Percentiles rank a stretch among this genome's conserved stretches.
Evolutionary conservation across 1,139 yeast species (phyloP).

Genomic region (Protomyces gravidus): DNA sequence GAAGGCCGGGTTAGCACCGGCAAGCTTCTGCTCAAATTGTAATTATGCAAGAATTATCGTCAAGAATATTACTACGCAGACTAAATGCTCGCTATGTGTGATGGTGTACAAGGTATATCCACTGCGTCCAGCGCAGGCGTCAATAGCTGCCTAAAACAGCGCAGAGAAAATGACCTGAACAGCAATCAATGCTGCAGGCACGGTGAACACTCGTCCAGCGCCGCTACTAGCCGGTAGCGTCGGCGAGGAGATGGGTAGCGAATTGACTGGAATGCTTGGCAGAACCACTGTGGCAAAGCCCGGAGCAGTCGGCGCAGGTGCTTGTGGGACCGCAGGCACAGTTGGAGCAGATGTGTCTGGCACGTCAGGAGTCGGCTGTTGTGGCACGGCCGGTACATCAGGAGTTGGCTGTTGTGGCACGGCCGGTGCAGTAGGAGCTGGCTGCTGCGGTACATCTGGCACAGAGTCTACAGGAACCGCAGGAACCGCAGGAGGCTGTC

Average conservation of each 20-base stretch:
- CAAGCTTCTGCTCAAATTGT: slow-evolving; percentile 45
- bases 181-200: neutral
- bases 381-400: neutral
- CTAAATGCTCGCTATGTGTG: neutral
- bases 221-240: neutral
- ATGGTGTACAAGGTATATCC: neutral
- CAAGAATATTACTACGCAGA: no score
- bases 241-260: neutral
- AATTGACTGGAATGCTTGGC: neutral
- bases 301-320: neutral
- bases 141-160: neutral
- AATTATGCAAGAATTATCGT: no score
- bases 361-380: neutral
- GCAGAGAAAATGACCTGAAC: neutral
- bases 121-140: neutral
- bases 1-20: slow-evolving; percentile 78
- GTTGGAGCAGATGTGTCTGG: neutral
- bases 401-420: neutral
- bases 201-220: neutral
- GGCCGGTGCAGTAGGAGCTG: neutral
- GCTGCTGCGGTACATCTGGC: neutral
- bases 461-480: neutral
- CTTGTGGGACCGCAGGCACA: neutral
- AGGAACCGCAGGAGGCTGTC: neutral
- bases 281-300: neutral